Evolutionary conservation across 306 rosid genomes (phyloP).

Genomic region (Trifolium dubium): DNA sequence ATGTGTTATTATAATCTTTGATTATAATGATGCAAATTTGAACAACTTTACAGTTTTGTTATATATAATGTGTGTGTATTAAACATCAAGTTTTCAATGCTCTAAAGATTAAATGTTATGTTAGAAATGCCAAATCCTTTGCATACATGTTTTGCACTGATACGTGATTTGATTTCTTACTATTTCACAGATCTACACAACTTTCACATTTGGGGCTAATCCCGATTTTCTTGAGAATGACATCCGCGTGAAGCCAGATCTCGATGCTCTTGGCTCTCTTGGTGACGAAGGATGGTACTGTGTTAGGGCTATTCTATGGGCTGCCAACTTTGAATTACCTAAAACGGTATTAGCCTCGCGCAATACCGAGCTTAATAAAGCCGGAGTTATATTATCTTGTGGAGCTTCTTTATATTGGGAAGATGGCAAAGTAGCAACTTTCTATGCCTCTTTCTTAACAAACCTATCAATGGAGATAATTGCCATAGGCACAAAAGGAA

Average conservation of each 20-base stretch:
- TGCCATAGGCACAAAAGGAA: slow-evolving; percentile 83
- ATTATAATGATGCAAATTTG: neutral
- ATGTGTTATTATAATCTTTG: no score
- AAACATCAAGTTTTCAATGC: neutral
- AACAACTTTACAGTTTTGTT: neutral
- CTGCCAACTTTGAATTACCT: slow-evolving; percentile 52
- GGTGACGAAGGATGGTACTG: slow-evolving; percentile 62
- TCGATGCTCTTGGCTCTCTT: slow-evolving; percentile 52
- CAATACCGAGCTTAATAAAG: slow-evolving; percentile 50
- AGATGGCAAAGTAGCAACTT: slow-evolving; percentile 79
- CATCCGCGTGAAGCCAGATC: slow-evolving; percentile 58
- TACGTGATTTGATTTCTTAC: neutral
- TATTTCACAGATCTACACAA: slow-evolving; percentile 40
- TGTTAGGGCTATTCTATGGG: slow-evolving; percentile 49
- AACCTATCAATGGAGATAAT: slow-evolving; percentile 71
- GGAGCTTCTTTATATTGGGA: slow-evolving; percentile 81
- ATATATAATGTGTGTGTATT: neutral
- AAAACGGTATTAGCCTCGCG: slow-evolving; percentile 42
- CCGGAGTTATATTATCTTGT: slow-evolving; percentile 73
- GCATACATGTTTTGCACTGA: slow-evolving; percentile 19
- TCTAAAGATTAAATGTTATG: neutral
- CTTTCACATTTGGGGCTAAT: slow-evolving; percentile 42
- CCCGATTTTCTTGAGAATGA: slow-evolving; percentile 48
- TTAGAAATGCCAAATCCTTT: neutral
- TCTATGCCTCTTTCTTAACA: slow-evolving; percentile 80